Evolutionary conservation across 345 rosid species (phyloP).

Genomic region (Excoecaria agallocha): DNA sequence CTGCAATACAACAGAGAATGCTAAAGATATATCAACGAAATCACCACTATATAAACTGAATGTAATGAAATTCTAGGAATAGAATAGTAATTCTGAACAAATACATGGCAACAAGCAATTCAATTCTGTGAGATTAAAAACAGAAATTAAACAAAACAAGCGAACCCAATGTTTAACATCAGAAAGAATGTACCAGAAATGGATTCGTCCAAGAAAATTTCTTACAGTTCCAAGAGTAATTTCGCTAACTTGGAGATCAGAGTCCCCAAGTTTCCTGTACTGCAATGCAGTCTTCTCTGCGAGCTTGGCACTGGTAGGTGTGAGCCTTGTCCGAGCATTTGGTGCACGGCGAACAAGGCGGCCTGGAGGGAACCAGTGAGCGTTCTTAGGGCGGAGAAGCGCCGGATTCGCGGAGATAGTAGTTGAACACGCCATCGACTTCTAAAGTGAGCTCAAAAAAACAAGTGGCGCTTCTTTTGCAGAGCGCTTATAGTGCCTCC

Average conservation of each 20-base stretch:
- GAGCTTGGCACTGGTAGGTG: slow-evolving; percentile 32
- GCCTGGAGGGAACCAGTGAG: background rate
- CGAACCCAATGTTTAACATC: background rate
- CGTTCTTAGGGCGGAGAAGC: slow-evolving; percentile 8
- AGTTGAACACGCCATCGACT: slow-evolving; percentile 32
- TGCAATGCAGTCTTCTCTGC: slow-evolving; percentile 51
- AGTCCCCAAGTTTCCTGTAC: slow-evolving; percentile 77
- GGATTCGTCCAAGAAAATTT: background rate
- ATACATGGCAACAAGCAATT: background rate
- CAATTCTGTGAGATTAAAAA: background rate
- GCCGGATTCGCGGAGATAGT: slow-evolving; percentile 25
- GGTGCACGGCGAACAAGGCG: background rate
- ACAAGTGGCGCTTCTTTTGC: background rate
- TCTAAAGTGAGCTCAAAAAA: background rate
- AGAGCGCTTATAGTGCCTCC: background rate
- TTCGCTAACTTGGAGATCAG: slow-evolving; percentile 74
- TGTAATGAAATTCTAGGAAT: background rate
- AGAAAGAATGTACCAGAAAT: background rate
- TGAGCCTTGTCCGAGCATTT: slow-evolving; percentile 22
- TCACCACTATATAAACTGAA: background rate
- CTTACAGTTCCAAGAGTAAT: slow-evolving; percentile 75
- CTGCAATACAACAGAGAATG: slow-evolving; percentile 33
- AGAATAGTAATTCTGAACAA: background rate
- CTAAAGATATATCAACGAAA: background rate
- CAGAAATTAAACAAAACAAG: background rate